phyloP scores from a whole-genome alignment of 2,329 filamentous ascomycete genomes.

The Colletotrichum shisoi region DNA sequence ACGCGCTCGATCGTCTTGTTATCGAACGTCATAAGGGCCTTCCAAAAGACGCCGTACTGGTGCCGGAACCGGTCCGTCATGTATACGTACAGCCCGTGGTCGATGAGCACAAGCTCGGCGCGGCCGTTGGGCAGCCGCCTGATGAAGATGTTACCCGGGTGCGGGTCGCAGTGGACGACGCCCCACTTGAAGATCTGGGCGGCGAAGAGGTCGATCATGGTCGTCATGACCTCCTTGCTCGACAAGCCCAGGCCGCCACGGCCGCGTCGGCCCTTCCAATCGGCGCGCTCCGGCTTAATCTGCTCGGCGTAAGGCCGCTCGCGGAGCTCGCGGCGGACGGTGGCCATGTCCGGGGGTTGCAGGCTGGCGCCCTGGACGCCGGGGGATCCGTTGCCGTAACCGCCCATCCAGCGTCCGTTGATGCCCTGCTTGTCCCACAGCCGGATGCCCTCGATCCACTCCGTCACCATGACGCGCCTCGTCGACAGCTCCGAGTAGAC shows the following conservation, averaged over 20 bases:
- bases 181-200: conserved; percentile 99
- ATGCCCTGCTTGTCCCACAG: conserved; percentile 91
- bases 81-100: conserved; percentile 94
- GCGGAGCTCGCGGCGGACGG: conserved; percentile 56
- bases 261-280: conserved; percentile 76
- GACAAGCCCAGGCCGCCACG: conserved; percentile 85
- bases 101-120: conserved; percentile 91
- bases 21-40: conserved; percentile 90
- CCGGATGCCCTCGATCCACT: conserved; percentile 96
- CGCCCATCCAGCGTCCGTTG: conserved; percentile 78
- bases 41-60: conserved; percentile 92
- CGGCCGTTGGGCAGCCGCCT: conserved; percentile 82
- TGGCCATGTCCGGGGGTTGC: conserved; percentile 56
- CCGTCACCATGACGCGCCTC: conserved; percentile 86
- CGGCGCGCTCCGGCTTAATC: conserved; percentile 80
- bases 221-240: conserved; percentile 89
- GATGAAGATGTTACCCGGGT: conserved; percentile 97
- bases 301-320: conserved; percentile 64
- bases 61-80: conserved; percentile 84
- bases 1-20: conserved; percentile 78
- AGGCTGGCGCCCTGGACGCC: conserved; percentile 76
- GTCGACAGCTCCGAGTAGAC: conserved; percentile 85
- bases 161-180: conserved; percentile 93
- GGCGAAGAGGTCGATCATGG: conserved; percentile 95
- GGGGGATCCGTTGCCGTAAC: conserved; percentile 76